A percentile compares a stretch with the other conserved stretches of the same genome.
Evolutionary conservation across 2,329 filamentous ascomycete species (phyloP).

Genomic region (Boeremia lycopersici): DNA sequence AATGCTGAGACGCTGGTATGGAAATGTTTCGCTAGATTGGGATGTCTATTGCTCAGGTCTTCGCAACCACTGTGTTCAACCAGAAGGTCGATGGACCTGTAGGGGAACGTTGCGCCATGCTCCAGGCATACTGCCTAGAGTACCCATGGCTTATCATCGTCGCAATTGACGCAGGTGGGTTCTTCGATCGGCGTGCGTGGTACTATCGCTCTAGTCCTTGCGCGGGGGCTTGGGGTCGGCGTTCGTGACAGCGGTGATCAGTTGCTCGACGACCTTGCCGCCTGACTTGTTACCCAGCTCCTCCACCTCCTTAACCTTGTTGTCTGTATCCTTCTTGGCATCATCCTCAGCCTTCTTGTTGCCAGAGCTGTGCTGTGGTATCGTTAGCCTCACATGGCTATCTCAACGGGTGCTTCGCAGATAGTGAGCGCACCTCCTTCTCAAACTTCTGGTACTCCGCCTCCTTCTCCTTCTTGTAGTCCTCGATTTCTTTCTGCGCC

Average conservation of each 20-base stretch:
- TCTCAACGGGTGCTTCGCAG: background rate
- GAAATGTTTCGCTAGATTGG: conserved; percentile 7
- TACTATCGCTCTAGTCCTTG: conserved; percentile 13
- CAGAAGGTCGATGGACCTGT: conserved; percentile 12
- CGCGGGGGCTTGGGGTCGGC: conserved; percentile 73
- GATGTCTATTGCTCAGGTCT: conserved; percentile 21
- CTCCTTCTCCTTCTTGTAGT: conserved; percentile 88
- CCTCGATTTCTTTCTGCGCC: conserved; percentile 96
- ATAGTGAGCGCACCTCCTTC: conserved; percentile 64
- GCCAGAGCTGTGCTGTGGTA: conserved; percentile 80
- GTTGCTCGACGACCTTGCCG: conserved; percentile 77
- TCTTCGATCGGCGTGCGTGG: background rate
- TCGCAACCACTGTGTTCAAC: conserved; percentile 6
- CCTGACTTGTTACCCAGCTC: conserved; percentile 79
- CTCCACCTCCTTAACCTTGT: conserved; percentile 81
- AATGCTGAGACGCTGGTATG: background rate
- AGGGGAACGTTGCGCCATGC: conserved; percentile 6
- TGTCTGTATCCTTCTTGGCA: conserved; percentile 79
- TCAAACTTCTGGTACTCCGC: conserved; percentile 95
- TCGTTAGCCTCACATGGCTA: conserved; percentile 22
- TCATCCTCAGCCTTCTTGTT: conserved; percentile 76
- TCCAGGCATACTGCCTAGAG: background rate
- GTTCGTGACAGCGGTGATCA: conserved; percentile 84
- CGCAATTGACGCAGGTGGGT: background rate
- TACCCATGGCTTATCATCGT: background rate